Percentiles rank a stretch among this genome's conserved stretches.
Conservation (phyloP, 2,329 filamentous ascomycete species). For the Fusarium austroafricanum region DNA sequence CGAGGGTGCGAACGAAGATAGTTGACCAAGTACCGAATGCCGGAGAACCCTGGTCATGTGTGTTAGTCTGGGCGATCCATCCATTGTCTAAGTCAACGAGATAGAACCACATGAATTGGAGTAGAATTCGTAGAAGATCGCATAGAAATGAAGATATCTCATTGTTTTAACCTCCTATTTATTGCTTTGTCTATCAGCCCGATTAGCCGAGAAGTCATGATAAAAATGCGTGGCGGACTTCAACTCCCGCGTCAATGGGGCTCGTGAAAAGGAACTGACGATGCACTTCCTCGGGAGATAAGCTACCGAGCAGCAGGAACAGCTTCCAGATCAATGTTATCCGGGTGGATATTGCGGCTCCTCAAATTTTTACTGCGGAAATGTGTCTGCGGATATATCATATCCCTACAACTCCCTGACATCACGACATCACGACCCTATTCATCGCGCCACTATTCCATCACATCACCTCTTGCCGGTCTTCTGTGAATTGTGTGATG, state of each 20-base stretch:
- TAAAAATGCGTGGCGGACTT: slow-evolving; percentile 8
- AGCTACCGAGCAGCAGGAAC: slow-evolving; percentile 8
- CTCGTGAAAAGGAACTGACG: slow-evolving; percentile 1
- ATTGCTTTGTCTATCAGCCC: background rate
- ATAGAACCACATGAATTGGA: background rate
- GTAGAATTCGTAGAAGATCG: background rate
- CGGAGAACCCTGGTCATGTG: slow-evolving; percentile 25
- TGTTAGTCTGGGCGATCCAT: slow-evolving; percentile 17
- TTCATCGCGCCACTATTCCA: background rate
- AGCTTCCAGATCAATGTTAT: background rate
- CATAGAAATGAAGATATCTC: background rate
- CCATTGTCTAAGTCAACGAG: slow-evolving; percentile 2
- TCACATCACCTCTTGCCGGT: background rate
- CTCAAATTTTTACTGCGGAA: background rate
- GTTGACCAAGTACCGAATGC: slow-evolving; percentile 12
- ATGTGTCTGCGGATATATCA: background rate
- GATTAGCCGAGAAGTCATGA: background rate
- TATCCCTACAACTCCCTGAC: slow-evolving; percentile 1
- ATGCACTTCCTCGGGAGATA: slow-evolving; percentile 18
- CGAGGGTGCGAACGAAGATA: slow-evolving; percentile 7
- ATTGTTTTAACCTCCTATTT: background rate
- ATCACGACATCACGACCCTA: slow-evolving; percentile 4
- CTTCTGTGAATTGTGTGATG: background rate
- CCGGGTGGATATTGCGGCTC: background rate
- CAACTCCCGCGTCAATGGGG: slow-evolving; percentile 7